Conservation (phyloP, 768 basidiomycete species). For the Mycena amicta region DNA sequence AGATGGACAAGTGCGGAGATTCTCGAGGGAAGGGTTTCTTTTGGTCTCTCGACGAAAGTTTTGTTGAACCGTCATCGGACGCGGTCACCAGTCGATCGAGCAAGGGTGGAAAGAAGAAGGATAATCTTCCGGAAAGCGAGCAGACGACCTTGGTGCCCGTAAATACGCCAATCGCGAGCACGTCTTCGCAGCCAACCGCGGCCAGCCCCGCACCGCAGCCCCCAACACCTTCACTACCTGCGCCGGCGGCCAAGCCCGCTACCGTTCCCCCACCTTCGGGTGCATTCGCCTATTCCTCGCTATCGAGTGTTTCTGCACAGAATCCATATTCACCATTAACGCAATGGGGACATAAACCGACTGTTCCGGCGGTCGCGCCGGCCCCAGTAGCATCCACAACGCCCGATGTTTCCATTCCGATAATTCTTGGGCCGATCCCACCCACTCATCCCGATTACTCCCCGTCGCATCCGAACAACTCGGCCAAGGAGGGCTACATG, state of each 20-base stretch:
- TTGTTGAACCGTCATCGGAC: slow-evolving; percentile 45
- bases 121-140: slow-evolving; percentile 42
- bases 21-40: slow-evolving; percentile 91
- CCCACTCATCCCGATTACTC: slow-evolving; percentile 59
- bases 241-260: slow-evolving; percentile 4
- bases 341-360: too few relatives aligned
- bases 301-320: slow-evolving; percentile 1
- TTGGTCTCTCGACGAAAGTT: slow-evolving; percentile 87
- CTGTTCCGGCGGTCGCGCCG: too few relatives aligned
- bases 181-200: background rate
- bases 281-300: slow-evolving; percentile 24
- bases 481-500: slow-evolving; percentile 62
- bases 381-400: too few relatives aligned
- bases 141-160: background rate
- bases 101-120: slow-evolving; percentile 64
- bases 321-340: background rate
- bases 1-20: slow-evolving; percentile 82
- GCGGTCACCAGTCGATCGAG: slow-evolving; percentile 35
- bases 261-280: slow-evolving; percentile 28
- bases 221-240: background rate
- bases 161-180: background rate
- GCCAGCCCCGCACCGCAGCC: background rate
- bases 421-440: slow-evolving; percentile 74
- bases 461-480: slow-evolving; percentile 49
- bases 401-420: slow-evolving; percentile 71